Conservation (phyloP, 495 filamentous ascomycete genomes). For the Tuber calosporum region DNA sequence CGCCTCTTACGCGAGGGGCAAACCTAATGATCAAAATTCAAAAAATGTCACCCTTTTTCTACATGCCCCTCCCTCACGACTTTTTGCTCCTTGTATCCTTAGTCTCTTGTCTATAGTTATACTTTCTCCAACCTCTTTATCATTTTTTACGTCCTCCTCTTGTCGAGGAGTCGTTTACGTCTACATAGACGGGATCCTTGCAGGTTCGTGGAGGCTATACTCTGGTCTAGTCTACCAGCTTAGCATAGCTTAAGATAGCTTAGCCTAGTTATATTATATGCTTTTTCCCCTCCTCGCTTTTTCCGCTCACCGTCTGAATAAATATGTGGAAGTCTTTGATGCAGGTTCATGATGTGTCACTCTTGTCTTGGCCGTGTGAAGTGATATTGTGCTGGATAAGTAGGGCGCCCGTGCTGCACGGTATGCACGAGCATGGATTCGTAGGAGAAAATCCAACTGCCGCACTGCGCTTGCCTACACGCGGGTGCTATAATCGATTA, state of each 20-base stretch:
- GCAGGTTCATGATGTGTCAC: neutral
- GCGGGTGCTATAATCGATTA: neutral
- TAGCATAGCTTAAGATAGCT: neutral
- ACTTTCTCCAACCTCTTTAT: neutral
- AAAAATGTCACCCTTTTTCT: neutral
- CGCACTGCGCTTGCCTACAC: too few species aligned
- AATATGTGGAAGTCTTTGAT: neutral
- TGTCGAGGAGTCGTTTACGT: neutral
- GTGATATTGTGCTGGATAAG: neutral
- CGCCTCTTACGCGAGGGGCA: neutral
- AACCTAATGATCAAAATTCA: neutral
- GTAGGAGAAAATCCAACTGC: neutral
- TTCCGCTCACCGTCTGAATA: neutral
- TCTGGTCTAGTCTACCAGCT: neutral
- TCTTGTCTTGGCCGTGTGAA: neutral
- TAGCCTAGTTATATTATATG: neutral
- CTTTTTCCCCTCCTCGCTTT: neutral
- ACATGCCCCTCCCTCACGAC: neutral
- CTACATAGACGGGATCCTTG: neutral
- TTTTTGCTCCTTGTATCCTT: neutral
- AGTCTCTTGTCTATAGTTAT: slow-evolving; percentile 1
- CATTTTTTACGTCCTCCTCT: neutral
- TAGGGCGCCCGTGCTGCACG: neutral
- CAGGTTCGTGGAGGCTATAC: neutral
- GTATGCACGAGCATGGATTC: too few species aligned